These are phyloP conservation scores for Sonneratia caseolaris DNA, from an alignment of 345 rosid species.

Conservation along the genomic window DNA sequence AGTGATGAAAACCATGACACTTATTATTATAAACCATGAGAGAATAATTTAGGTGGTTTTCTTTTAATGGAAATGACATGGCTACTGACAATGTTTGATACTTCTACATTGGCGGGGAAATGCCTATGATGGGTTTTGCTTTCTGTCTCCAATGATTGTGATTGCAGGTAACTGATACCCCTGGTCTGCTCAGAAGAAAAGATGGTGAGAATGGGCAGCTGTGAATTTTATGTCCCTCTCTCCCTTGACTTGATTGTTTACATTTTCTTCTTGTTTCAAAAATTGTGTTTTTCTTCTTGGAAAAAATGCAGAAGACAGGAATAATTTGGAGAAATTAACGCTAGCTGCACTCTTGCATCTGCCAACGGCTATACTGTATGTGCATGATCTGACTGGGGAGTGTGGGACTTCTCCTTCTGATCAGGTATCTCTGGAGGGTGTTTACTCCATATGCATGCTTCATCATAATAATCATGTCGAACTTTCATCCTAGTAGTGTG, in stretches of 20 bases:
- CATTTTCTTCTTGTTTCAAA: not conserved
- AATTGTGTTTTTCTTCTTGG: constrained; percentile 4
- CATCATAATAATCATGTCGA: not conserved
- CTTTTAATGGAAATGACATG: not conserved
- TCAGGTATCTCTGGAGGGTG: constrained; percentile 42
- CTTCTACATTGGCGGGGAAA: not conserved
- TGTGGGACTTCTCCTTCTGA: constrained; percentile 89
- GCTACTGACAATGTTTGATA: not conserved
- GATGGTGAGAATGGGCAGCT: constrained; percentile 44
- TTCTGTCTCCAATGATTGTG: constrained; percentile 10
- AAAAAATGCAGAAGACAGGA: constrained; percentile 58
- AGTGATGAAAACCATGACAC: not conserved
- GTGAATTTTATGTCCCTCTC: not conserved
- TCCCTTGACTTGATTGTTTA: not conserved
- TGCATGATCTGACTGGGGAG: constrained; percentile 92
- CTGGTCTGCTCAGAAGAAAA: constrained; percentile 73
- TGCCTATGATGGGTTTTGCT: not conserved
- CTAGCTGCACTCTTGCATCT: constrained; percentile 87
- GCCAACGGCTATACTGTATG: constrained; percentile 86
- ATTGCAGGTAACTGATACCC: constrained; percentile 89
- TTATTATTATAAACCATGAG: not conserved
- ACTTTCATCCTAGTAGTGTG: not conserved
- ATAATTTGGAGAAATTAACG: constrained; percentile 84
- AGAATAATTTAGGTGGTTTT: too few species aligned
- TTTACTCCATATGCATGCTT: not conserved